A percentile compares a stretch with the other conserved stretches of the same genome.
These are phyloP conservation scores for Tanacetum coccineum DNA, from an alignment of 129 eudicot genomes.

Conservation along the genomic window DNA sequence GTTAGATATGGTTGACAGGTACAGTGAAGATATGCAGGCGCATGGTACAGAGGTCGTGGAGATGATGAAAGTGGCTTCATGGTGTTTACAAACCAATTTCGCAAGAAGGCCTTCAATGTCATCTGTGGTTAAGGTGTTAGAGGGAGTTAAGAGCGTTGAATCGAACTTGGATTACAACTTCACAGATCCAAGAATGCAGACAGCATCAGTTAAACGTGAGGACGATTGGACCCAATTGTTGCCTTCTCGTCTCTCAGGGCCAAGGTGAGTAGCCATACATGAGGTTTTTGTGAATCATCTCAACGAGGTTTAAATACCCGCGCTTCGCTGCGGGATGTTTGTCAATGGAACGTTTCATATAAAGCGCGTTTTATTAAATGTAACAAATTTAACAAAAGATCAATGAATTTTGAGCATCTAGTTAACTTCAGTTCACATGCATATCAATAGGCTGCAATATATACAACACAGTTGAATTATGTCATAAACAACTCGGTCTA, in stretches of 20 bases:
- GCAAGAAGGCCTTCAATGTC: slow-evolving; percentile 38
- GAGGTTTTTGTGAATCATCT: too few relatives aligned
- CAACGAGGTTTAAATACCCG: too few relatives aligned
- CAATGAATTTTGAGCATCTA: too few relatives aligned
- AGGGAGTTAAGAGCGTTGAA: slow-evolving; percentile 27
- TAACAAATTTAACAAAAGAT: too few relatives aligned
- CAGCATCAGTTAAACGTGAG: background rate
- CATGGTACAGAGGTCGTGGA: slow-evolving; percentile 15
- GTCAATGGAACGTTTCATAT: too few relatives aligned
- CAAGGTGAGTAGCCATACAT: slow-evolving; percentile 2
- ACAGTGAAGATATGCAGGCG: slow-evolving; percentile 6
- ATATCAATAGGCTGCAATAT: too few relatives aligned
- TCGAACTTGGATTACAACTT: slow-evolving; percentile 29
- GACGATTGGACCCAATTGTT: background rate
- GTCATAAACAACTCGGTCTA: too few relatives aligned
- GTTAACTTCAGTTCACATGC: too few relatives aligned
- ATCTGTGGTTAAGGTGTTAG: slow-evolving; percentile 25
- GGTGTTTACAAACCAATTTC: slow-evolving; percentile 34
- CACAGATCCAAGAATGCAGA: slow-evolving; percentile 19
- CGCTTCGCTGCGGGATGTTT: too few relatives aligned
- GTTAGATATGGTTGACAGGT: slow-evolving; percentile 20
- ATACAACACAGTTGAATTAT: too few relatives aligned
- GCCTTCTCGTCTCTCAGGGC: slow-evolving; percentile 23
- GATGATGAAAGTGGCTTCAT: slow-evolving; percentile 36
- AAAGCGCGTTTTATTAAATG: too few relatives aligned